Conservation (phyloP, 345 rosid genomes). For the Triadica sebifera region DNA sequence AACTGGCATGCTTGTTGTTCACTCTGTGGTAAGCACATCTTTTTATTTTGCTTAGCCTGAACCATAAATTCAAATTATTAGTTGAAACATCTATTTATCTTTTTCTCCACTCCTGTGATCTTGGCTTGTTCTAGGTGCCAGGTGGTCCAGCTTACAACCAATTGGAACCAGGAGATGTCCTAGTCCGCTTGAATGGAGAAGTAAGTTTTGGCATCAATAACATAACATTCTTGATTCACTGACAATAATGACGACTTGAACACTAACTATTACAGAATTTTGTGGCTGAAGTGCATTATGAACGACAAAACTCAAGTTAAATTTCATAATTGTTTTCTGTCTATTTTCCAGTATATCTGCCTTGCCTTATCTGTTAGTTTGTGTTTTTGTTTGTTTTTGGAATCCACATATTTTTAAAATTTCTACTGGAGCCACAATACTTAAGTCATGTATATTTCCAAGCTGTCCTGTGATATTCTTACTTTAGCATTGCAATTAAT, state of each 20-base stretch:
- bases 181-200: conserved; percentile 72
- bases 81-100: not conserved
- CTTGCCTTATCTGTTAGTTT: not conserved
- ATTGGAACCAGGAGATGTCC: conserved; percentile 91
- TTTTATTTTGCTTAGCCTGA: not conserved
- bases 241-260: not conserved
- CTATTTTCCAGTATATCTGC: not conserved
- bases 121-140: conserved; percentile 61
- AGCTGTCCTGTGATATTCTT: not conserved
- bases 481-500: not conserved
- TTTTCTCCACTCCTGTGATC: conserved; percentile 9
- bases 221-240: not conserved
- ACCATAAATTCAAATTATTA: not conserved
- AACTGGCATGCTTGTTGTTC: conserved; percentile 92
- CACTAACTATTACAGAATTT: not conserved
- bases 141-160: conserved; percentile 77
- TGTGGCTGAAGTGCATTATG: not conserved
- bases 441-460: not conserved
- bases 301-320: not conserved
- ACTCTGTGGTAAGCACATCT: conserved; percentile 60
- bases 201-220: conserved; percentile 41
- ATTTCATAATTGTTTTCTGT: not conserved
- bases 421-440: not conserved
- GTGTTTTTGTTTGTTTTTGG: not conserved
- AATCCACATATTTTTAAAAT: not conserved